Base-by-base conservation (phyloP, 345 rosid species). In the Melaleuca alternifolia region DNA sequence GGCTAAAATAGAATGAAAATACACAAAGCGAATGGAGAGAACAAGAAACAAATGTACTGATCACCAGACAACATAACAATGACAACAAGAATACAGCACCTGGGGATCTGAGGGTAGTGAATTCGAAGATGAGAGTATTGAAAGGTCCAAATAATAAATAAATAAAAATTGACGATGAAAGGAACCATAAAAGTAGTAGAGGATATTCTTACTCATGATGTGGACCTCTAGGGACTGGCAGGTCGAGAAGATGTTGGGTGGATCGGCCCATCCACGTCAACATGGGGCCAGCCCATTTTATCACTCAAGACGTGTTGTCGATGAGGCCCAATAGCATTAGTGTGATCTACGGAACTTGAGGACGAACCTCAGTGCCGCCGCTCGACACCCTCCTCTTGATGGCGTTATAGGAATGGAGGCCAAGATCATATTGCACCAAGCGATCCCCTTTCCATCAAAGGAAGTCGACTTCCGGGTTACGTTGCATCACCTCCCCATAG, bases 31-130 rank as follows among this genome's bases (percentile, higher is more conserved):
- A 57, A 57, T 26, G 30, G 30, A 57, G 1, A 57, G 11, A 26
- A 57, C 10, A 26, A 26, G 16, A 57, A 57, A 57, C 16, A 26
- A 5, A 57, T 57, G 65, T 57, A 26, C 1, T 11, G 7, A 57
- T 11, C 62, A 26, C 30, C 11, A 10, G 0, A 56, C 4, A 57
- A 11, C 14, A 11, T 24, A 2, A 11, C 3, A 4, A 26, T 4
- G 41, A 41, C 30, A 11, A 57, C 1, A 57, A 57, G 61, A 24
- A 56, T 30, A 57, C 10, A 24, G 30, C 62, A 24, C 1, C 3
- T 0, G 5, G 28, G 28, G 28, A 56, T 5, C 11, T 0, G 6
- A 24, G n/a, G 6, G 28, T 0, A 24, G n/a, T 24, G 10, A 56
- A 24, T 23, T 23, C 5, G 5, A 56, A 56, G 26, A 54, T 18